Percentiles rank a stretch among this genome's conserved stretches.
Evolutionary conservation across 2,329 filamentous ascomycete genomes (phyloP).

Genomic region (Scytalidium lignicola): DNA sequence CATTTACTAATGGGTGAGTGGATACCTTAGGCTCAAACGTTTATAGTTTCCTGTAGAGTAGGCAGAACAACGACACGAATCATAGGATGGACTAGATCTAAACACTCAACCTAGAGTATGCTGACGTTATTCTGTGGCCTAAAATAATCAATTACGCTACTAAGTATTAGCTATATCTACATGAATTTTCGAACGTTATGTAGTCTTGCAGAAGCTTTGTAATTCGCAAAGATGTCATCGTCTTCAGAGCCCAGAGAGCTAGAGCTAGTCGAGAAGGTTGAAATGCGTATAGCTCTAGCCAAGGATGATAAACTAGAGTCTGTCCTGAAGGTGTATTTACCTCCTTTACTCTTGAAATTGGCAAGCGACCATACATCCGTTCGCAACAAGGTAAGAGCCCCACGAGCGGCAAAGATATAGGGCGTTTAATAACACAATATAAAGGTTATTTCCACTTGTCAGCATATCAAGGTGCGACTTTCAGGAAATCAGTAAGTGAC

Average conservation of each 20-base stretch:
- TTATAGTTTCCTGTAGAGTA: too few species aligned
- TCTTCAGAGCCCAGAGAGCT: slow-evolving; percentile 51
- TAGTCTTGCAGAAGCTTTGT: not conserved
- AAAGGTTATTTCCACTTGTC: slow-evolving; percentile 62
- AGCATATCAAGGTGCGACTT: slow-evolving; percentile 61
- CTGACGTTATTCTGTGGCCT: not conserved
- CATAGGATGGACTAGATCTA: not conserved
- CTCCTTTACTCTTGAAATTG: slow-evolving; percentile 80
- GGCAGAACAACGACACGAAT: not conserved
- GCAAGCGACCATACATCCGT: slow-evolving; percentile 75
- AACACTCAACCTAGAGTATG: not conserved
- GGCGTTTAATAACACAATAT: slow-evolving; percentile 20
- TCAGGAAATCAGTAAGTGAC: slow-evolving; percentile 28
- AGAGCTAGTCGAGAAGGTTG: slow-evolving; percentile 76
- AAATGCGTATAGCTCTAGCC: slow-evolving; percentile 66
- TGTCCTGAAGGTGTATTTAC: slow-evolving; percentile 72
- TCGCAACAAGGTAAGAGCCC: slow-evolving; percentile 60
- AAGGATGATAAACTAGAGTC: slow-evolving; percentile 78
- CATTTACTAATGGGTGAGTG: not conserved
- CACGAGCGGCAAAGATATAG: slow-evolving; percentile 3
- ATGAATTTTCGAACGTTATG: not conserved
- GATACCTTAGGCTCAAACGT: not conserved
- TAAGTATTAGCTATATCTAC: not conserved
- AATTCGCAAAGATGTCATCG: slow-evolving; percentile 5
- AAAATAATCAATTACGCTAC: not conserved